A percentile compares a stretch with the other conserved stretches of the same genome.
phyloP scores from a whole-genome alignment of 2,329 filamentous ascomycete genomes.

The Paecilomyces sp. region DNA sequence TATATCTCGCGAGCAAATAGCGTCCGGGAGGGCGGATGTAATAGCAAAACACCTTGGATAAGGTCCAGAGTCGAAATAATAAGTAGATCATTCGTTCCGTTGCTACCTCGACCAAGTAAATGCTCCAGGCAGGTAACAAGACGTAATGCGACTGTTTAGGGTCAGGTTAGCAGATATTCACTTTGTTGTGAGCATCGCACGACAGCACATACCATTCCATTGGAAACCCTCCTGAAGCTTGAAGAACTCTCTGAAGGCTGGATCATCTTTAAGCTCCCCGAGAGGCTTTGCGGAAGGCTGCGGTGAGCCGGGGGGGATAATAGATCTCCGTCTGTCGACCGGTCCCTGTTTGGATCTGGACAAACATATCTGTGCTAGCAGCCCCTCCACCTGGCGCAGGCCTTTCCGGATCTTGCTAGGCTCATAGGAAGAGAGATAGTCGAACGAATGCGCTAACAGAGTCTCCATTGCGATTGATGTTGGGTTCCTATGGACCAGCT shows the following conservation, averaged over 20 bases:
- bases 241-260: slow-evolving; percentile 92
- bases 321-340: slow-evolving; percentile 36
- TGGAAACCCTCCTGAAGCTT: slow-evolving; percentile 95
- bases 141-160: slow-evolving; percentile 62
- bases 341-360: slow-evolving; percentile 41
- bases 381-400: slow-evolving; percentile 83
- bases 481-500: not conserved
- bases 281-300: slow-evolving; percentile 55
- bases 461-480: slow-evolving; percentile 63
- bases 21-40: slow-evolving; percentile 82
- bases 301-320: slow-evolving; percentile 30
- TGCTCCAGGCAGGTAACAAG: slow-evolving; percentile 80
- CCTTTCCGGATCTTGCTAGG: slow-evolving; percentile 87
- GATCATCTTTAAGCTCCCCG: slow-evolving; percentile 66
- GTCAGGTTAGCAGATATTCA: not conserved
- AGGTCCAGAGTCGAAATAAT: slow-evolving; percentile 84
- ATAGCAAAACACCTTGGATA: slow-evolving; percentile 77
- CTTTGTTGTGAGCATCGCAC: not conserved
- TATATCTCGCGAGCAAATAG: slow-evolving; percentile 84
- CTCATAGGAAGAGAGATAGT: slow-evolving; percentile 92
- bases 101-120: slow-evolving; percentile 71
- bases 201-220: slow-evolving; percentile 69
- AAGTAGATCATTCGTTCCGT: slow-evolving; percentile 78
- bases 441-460: slow-evolving; percentile 85
- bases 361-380: slow-evolving; percentile 91